Conservation (phyloP, 2,329 filamentous ascomycete genomes). For the Botrytis paeoniae region DNA sequence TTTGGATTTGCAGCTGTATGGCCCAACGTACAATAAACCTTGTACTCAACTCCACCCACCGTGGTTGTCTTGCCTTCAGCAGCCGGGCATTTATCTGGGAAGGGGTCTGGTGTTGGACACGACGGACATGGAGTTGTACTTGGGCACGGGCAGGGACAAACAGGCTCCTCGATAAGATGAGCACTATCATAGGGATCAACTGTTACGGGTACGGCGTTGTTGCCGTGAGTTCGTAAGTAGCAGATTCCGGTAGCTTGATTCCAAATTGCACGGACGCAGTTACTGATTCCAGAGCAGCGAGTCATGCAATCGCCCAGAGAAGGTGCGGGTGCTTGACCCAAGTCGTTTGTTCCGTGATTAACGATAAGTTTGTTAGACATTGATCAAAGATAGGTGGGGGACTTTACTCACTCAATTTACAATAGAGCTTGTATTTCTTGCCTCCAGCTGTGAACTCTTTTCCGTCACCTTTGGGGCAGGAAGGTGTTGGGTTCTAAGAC, state of each 20-base stretch:
- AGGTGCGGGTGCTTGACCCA: neutral
- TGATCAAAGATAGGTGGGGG: neutral
- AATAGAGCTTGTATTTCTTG: conserved; percentile 6
- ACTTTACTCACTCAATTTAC: neutral
- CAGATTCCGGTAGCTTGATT: neutral
- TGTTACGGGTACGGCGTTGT: neutral
- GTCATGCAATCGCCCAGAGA: neutral
- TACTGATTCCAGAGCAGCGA: neutral
- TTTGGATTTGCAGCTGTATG: neutral
- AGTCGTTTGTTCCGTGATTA: conserved; percentile 5
- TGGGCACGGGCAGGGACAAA: conserved; percentile 5
- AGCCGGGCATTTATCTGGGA: conserved; percentile 4
- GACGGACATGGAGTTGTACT: neutral
- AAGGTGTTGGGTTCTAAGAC: conserved; percentile 2
- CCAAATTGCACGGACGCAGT: conserved; percentile 5
- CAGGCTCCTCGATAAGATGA: conserved; percentile 6
- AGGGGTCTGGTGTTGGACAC: neutral
- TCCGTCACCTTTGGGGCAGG: conserved; percentile 7
- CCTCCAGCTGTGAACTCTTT: neutral
- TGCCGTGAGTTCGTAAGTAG: conserved; percentile 6
- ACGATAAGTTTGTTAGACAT: neutral
- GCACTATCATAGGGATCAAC: conserved; percentile 5
- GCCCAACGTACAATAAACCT: conserved; percentile 5
- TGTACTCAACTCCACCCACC: neutral
- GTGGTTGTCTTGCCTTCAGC: neutral